Evolutionary conservation across 306 rosid species (phyloP).

Genomic region (Gastrolobium bilobum): DNA sequence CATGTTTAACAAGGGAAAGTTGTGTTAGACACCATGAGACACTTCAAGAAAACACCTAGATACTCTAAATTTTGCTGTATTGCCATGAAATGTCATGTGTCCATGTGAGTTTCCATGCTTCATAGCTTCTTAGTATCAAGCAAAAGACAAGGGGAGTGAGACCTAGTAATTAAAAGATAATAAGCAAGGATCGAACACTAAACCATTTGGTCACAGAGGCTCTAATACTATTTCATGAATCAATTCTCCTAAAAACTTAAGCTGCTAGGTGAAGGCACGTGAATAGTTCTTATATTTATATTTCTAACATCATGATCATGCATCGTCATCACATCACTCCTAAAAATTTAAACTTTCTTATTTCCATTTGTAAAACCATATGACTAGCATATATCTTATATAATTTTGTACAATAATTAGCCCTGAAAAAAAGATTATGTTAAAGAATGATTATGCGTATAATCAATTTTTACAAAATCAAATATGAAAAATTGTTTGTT

Average conservation of each 20-base stretch:
- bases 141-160: neutral
- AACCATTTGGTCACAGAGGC: too few species aligned
- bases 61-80: neutral
- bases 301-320: neutral
- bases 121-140: constrained; percentile 17
- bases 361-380: neutral
- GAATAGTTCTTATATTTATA: too few species aligned
- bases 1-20: neutral
- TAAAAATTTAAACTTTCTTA: neutral
- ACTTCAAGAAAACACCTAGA: neutral
- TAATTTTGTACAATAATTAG: neutral
- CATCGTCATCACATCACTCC: neutral
- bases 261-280: too few species aligned
- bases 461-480: neutral
- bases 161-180: constrained; percentile 3
- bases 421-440: too few species aligned
- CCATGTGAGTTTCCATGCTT: constrained; percentile 12
- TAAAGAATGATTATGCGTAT: too few species aligned
- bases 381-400: neutral
- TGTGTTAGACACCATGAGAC: neutral
- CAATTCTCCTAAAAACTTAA: too few species aligned
- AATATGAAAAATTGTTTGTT: too few species aligned
- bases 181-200: neutral
- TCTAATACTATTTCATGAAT: too few species aligned
- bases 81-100: neutral